Base-by-base conservation (phyloP, 140 eudicot species). In the Anethum foeniculum region DNA sequence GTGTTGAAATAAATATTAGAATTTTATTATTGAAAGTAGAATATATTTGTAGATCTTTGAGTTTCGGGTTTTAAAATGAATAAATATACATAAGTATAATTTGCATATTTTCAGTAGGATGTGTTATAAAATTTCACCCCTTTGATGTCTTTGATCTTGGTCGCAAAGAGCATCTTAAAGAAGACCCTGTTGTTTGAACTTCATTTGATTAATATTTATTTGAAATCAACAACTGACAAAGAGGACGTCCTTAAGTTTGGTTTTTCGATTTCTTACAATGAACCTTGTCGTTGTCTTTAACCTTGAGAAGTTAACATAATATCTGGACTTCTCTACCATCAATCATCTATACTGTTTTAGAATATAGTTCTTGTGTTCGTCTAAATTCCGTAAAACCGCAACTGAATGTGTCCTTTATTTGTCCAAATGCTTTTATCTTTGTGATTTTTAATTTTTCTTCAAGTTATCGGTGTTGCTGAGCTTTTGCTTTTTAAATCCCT, bases 401-500 rank as follows among this genome's bases (percentile, higher is more conserved):
- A 75, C 58, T 27, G 32, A 75, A 6, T 12, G 25, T 19, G 23
- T 44, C 79, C 36, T 75, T 27, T 27, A 75, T 75, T 19, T 12
- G 47, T 79, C 75, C 52, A 60, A 7, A 25, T 41, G 48, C 48
- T 64, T 21, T 39, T 81, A 39, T 71, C 8, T 44, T 71, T 8
- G 9, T 56, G 48, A 18, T 39, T 75, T 34, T 36, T 68, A 0
- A 28, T 27, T 60, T 18, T 62, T 38, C 47, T 11, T 75, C 4
- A 39, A 73, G 25, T 75, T 62, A 80, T 18, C 14, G 7, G 18
- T 46, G 56, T 30, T 58, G 49, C 36, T 79, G 8, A 58, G 62
- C 54, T 23, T 69, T 38, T 4, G 51, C 41, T 81, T 39, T 52
- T 39, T 86, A 62, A 54, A 80, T 80, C 77, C 82, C 23, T 79